A percentile compares a stretch with the other conserved stretches of the same genome.
phyloP scores from a whole-genome alignment of 768 basidiomycete species.

The Naganishia friedmannii region DNA sequence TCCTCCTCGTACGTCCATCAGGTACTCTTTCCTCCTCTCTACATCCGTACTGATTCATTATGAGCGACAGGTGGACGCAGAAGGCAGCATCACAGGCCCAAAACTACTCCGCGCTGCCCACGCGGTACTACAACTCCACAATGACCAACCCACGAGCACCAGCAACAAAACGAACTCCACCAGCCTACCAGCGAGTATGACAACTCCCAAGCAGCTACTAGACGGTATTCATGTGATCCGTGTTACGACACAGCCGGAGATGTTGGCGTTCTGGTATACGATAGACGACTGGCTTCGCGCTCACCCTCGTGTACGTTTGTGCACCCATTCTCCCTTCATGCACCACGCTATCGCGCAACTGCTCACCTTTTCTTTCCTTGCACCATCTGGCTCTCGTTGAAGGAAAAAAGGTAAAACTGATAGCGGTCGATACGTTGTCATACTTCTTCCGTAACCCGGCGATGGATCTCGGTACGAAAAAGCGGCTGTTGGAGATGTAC shows the following conservation, averaged over 20 bases:
- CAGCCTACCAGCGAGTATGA: slow-evolving; percentile 17
- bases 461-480: slow-evolving; percentile 34
- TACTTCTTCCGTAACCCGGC: slow-evolving; percentile 48
- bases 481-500: slow-evolving; percentile 45
- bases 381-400: no score
- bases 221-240: slow-evolving; percentile 45
- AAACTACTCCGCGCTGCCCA: slow-evolving; percentile 36
- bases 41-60: neutral
- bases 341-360: slow-evolving; percentile 42
- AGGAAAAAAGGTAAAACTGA: slow-evolving; percentile 41
- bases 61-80: slow-evolving; percentile 41
- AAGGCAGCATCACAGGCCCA: slow-evolving; percentile 42
- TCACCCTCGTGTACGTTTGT: slow-evolving; percentile 11
- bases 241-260: slow-evolving; percentile 44
- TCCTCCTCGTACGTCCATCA: slow-evolving; percentile 41
- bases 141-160: neutral
- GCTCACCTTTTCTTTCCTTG: no score
- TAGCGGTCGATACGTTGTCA: slow-evolving; percentile 49
- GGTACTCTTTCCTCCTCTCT: neutral
- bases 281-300: slow-evolving; percentile 44
- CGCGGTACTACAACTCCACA: neutral
- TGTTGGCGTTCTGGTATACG: slow-evolving; percentile 46
- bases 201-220: slow-evolving; percentile 33
- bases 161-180: slow-evolving; percentile 8
- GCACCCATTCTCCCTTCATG: slow-evolving; percentile 42